These are phyloP conservation scores for Erysiphe neolycopersici DNA, from an alignment of 2,329 filamentous ascomycete genomes.

Conservation along the genomic window DNA sequence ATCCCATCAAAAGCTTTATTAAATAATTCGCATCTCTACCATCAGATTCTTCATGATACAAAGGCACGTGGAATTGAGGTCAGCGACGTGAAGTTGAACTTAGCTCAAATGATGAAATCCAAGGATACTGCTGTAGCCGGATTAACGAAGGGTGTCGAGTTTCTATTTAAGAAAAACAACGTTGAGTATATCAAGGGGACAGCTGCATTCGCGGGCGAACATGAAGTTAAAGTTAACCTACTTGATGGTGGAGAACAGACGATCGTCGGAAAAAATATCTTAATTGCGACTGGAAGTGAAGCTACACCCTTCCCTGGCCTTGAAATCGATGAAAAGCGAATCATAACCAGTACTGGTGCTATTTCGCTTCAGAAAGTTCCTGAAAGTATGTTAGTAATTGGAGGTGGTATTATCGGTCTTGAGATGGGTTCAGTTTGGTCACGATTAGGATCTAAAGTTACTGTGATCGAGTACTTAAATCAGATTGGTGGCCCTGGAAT, in stretches of 20 bases:
- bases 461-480: conserved; percentile 84
- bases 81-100: conserved; percentile 86
- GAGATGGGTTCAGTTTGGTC: conserved; percentile 99
- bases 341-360: conserved; percentile 88
- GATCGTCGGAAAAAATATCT: conserved; percentile 80
- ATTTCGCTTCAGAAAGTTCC: conserved; percentile 74
- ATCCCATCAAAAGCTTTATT: conserved; percentile 98
- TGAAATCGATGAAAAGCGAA: conserved; percentile 89
- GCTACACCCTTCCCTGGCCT: conserved; percentile 89
- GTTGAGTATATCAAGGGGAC: conserved; percentile 95
- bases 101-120: conserved; percentile 90
- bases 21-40: conserved; percentile 98
- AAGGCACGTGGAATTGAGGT: conserved; percentile 96
- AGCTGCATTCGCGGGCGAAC: conserved; percentile 62
- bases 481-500: conserved; percentile 97
- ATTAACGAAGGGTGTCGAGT: conserved; percentile 93
- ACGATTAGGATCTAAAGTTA: conserved; percentile 75
- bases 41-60: conserved; percentile 88
- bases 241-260: conserved; percentile 77
- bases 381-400: conserved; percentile 91
- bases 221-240: conserved; percentile 76
- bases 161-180: conserved; percentile 96
- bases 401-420: conserved; percentile 92
- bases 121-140: conserved; percentile 78
- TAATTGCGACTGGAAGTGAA: conserved; percentile 91